These are phyloP conservation scores for Linnemannia hyalina DNA, from an alignment of 192 early-diverging fungal species.

Conservation along the genomic window DNA sequence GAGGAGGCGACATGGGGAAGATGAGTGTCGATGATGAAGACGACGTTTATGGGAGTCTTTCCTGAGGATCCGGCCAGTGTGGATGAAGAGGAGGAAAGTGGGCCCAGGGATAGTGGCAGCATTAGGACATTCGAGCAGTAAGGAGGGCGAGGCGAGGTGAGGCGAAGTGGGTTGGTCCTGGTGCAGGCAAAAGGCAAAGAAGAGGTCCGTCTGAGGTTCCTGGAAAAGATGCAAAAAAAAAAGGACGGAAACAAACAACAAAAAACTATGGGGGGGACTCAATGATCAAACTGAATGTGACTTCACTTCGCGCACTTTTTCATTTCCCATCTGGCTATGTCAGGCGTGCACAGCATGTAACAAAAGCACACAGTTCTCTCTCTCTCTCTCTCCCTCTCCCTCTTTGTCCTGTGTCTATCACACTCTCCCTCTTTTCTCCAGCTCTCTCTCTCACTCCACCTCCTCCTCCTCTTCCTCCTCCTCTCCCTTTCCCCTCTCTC, in stretches of 20 bases:
- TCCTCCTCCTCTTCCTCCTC: background rate
- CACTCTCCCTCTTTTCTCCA: background rate
- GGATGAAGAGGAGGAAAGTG: conserved; percentile 17
- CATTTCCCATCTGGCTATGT: too few relatives aligned
- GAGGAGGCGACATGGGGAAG: background rate
- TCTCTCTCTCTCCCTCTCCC: background rate
- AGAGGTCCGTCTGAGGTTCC: background rate
- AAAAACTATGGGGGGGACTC: too few relatives aligned
- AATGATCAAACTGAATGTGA: background rate
- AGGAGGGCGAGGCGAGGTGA: background rate
- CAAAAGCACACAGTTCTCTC: background rate
- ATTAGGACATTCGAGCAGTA: conserved; percentile 1
- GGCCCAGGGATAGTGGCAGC: background rate
- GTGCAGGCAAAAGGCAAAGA: too few relatives aligned
- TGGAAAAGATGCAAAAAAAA: background rate
- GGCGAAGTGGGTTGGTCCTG: background rate
- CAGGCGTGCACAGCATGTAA: too few relatives aligned
- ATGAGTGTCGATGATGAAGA: conserved; percentile 50
- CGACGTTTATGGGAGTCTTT: conserved; percentile 38
- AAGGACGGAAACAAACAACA: background rate
- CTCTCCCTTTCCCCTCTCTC: background rate
- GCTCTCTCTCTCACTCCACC: background rate
- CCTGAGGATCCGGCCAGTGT: conserved; percentile 15
- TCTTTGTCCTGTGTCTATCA: background rate
- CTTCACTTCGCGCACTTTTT: background rate